These are phyloP conservation scores for Skeletonema grethae DNA, from an alignment of 108 stramenopile species.

Conservation along the genomic window DNA sequence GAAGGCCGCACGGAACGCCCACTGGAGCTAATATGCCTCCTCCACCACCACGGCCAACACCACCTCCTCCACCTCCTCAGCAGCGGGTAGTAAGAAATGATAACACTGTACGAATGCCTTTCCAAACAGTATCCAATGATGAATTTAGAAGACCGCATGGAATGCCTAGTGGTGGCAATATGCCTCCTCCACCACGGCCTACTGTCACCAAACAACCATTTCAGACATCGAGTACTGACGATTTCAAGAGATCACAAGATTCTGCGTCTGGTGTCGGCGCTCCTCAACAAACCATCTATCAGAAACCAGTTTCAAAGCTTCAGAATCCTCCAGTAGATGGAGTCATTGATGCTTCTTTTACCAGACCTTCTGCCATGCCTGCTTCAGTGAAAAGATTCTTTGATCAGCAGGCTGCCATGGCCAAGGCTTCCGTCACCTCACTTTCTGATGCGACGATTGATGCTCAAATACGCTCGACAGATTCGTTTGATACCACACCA, in stretches of 20 bases:
- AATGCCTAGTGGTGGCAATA: neutral
- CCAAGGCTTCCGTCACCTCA: neutral
- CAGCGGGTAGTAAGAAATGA: neutral
- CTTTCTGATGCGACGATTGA: slow-evolving; percentile 1
- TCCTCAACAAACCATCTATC: slow-evolving; percentile 8
- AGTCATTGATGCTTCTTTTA: slow-evolving; percentile 12
- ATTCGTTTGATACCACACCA: neutral
- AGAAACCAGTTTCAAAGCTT: slow-evolving; percentile 4
- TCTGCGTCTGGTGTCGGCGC: slow-evolving; percentile 7
- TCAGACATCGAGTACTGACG: slow-evolving; percentile 29
- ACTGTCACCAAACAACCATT: slow-evolving; percentile 20
- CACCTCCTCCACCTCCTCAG: neutral
- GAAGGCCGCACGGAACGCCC: slow-evolving; percentile 18
- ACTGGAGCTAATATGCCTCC: neutral
- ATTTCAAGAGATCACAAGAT: slow-evolving; percentile 22
- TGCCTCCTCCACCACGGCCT: neutral
- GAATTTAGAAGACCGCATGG: slow-evolving; percentile 26
- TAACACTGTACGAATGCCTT: slow-evolving; percentile 12
- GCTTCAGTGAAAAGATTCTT: neutral
- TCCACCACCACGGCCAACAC: neutral
- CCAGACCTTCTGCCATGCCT: neutral
- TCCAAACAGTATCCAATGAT: slow-evolving; percentile 18
- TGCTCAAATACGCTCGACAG: neutral
- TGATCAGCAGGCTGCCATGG: neutral
- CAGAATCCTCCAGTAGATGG: neutral